phyloP scores from a whole-genome alignment of 768 basidiomycete species.

The Calocera viscosa region DNA sequence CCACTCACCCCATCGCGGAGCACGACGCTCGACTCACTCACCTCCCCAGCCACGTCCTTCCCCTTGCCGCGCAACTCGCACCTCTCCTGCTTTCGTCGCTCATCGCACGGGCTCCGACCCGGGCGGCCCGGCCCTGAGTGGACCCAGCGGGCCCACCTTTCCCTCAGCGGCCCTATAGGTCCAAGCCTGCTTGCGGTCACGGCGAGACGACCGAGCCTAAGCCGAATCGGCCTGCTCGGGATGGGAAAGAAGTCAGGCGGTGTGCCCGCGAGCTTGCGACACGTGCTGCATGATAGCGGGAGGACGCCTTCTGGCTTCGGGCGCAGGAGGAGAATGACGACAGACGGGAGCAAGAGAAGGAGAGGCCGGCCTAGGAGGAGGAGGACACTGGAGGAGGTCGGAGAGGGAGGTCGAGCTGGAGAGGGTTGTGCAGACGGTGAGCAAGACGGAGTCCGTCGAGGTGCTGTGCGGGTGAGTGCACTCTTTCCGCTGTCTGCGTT shows the following conservation, averaged over 20 bases:
- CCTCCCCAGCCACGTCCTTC: neutral
- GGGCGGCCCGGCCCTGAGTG: neutral
- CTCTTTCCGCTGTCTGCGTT: neutral
- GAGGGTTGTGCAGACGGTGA: slow-evolving; percentile 50
- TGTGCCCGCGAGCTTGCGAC: neutral
- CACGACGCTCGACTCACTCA: slow-evolving; percentile 2
- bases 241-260: neutral
- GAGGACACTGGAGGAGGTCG: slow-evolving; percentile 37
- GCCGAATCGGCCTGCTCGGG: neutral
- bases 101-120: neutral
- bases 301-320: neutral
- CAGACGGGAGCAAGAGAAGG: neutral
- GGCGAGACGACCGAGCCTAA: neutral
- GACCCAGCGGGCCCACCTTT: neutral
- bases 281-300: neutral
- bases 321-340: neutral
- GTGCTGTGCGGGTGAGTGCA: slow-evolving; percentile 33
- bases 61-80: neutral
- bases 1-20: neutral
- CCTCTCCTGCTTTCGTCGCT: neutral
- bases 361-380: neutral
- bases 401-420: slow-evolving; percentile 55
- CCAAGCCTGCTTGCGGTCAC: no score
- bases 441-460: slow-evolving; percentile 64
- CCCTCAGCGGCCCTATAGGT: no score